These are phyloP conservation scores for Phellinidium pouzarii DNA, from an alignment of 1,284 basidiomycete species.

Conservation along the genomic window DNA sequence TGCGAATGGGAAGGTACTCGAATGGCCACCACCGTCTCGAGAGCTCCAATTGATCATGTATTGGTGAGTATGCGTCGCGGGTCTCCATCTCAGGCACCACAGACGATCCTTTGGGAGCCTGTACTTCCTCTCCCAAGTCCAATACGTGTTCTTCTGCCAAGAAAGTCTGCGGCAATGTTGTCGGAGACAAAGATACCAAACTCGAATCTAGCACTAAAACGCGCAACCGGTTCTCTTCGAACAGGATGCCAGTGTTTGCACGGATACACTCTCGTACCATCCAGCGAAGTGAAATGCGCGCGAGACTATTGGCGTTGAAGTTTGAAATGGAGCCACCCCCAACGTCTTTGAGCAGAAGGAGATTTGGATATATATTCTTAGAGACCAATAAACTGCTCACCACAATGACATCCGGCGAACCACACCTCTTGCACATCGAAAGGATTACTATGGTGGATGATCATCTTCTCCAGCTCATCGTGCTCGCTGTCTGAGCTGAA, in stretches of 20 bases:
- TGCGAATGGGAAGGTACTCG: conserved; percentile 20
- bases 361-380: background rate
- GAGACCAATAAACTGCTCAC: conserved; percentile 2
- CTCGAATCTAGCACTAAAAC: background rate
- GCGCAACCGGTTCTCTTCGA: conserved; percentile 17
- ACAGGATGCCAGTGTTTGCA: conserved; percentile 23
- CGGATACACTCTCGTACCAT: conserved; percentile 26
- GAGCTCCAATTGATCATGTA: conserved; percentile 24
- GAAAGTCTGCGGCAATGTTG: background rate
- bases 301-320: conserved; percentile 17
- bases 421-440: conserved; percentile 10
- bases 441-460: background rate
- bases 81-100: conserved; percentile 7
- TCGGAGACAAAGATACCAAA: background rate
- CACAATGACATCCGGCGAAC: conserved; percentile 16
- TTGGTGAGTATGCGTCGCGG: conserved; percentile 20
- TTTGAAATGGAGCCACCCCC: conserved; percentile 25
- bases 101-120: background rate
- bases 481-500: conserved; percentile 10
- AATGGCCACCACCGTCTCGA: conserved; percentile 23
- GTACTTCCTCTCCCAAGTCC: background rate
- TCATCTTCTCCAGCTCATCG: conserved; percentile 9
- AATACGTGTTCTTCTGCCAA: background rate
- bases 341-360: conserved; percentile 17
- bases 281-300: conserved; percentile 25